phyloP scores from a whole-genome alignment of 2,329 filamentous ascomycete species.

The Hyphodiscus sp. region DNA sequence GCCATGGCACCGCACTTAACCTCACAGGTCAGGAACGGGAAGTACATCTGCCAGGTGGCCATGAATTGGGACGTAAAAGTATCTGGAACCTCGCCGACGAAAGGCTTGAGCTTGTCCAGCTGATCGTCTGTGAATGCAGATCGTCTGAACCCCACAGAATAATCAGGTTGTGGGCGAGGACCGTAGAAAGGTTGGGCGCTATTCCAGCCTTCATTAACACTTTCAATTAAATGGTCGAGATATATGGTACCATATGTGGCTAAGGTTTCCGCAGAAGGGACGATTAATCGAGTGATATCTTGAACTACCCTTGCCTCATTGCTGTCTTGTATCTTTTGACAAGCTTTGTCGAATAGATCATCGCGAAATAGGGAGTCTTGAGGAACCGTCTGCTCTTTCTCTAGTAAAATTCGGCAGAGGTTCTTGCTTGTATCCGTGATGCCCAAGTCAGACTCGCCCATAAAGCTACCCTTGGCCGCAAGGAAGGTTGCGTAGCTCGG shows the following conservation, averaged over 20 bases:
- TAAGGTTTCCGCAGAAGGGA: too few relatives aligned
- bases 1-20: constrained; percentile 37
- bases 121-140: neutral
- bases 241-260: too few relatives aligned
- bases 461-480: constrained; percentile 34
- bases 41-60: constrained; percentile 41
- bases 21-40: constrained; percentile 43
- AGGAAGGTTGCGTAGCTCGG: constrained; percentile 27
- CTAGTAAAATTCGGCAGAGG: constrained; percentile 20
- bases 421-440: constrained; percentile 30
- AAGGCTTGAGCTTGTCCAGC: neutral
- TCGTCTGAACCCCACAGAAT: constrained; percentile 36
- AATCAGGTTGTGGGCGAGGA: constrained; percentile 38
- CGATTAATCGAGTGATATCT: too few relatives aligned
- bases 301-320: too few relatives aligned
- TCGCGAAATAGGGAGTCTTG: too few relatives aligned
- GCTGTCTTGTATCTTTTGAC: too few relatives aligned
- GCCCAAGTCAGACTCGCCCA: constrained; percentile 29
- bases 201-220: constrained; percentile 38
- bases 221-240: too few relatives aligned
- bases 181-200: constrained; percentile 33
- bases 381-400: too few relatives aligned
- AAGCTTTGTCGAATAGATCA: too few relatives aligned
- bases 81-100: constrained; percentile 7
- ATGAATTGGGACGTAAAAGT: constrained; percentile 33